Evolutionary conservation across 179 eudicot species (phyloP), one percentile per base, ranked within the genome.

Genomic region (Pouteria campechiana): DNA sequence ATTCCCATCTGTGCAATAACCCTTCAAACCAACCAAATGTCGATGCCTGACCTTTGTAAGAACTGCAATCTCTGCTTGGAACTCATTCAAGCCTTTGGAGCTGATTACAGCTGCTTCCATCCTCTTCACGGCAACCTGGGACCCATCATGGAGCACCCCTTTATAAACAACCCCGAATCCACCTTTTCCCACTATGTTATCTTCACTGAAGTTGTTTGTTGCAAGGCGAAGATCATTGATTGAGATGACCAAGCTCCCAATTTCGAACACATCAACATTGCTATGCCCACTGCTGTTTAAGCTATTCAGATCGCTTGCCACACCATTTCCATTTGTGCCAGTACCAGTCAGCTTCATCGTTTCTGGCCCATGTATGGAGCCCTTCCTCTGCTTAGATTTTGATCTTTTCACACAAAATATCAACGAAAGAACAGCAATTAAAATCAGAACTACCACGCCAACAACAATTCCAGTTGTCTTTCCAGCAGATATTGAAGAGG

Each of bases 151-250:
- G 15, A 82, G 58, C 49, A 54, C 65, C 2, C 93, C 87, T 54
- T 56, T 73, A 53, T 82, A 82, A 31, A 82, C 93, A 13, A 73
- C 67, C 11, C 93, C 93, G 40, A 83, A 83, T 39, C 93, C 93
- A 20, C 93, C 93, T 17, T 70, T 60, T 0, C 93, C 93, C 44
- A 83, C 15, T 10, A 79, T 47, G 32, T 79, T 79, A 1, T 44
- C 30, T 41, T 79, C 83, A 14, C 68, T 78, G 50, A 79, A 83
- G 34, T 76, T 68, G 43, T 70, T 39, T 0, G 93, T 83, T 37
- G 66, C 87, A 25, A 68, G 69, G 7, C 88, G 44, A 29, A 83
- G 79, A 11, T 60, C 58, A 22, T 69, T 54, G 11, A 79, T 62
- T 8, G 83, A 59, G 31, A 79, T 62, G 6, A 50, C 51, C 9